Evolutionary conservation across 257 asterid genomes (phyloP).

Genomic region (Linderniella brevidens): DNA sequence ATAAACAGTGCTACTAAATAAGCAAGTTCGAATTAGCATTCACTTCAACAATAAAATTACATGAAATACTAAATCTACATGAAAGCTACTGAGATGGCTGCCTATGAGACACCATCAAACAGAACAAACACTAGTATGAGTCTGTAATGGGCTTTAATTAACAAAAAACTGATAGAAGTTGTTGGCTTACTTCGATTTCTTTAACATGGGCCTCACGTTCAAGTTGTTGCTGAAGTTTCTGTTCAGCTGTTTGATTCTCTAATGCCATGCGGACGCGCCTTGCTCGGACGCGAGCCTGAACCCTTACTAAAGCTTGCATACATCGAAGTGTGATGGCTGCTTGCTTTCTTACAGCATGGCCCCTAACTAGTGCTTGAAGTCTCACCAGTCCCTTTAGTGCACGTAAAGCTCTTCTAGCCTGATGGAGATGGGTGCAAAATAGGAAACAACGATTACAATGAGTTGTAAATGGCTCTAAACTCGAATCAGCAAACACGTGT

Average conservation of each 20-base stretch:
- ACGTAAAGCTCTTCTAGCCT: slow-evolving; percentile 97
- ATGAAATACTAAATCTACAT: too few species aligned
- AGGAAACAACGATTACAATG: too few species aligned
- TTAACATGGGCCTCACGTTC: slow-evolving; percentile 71
- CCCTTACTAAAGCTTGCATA: slow-evolving; percentile 97
- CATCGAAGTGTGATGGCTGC: slow-evolving; percentile 95
- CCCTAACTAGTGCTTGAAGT: slow-evolving; percentile 98
- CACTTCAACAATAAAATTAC: too few species aligned
- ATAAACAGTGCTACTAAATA: neutral
- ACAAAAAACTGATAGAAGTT: too few species aligned
- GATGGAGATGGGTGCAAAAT: slow-evolving; percentile 8
- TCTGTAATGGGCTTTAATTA: too few species aligned
- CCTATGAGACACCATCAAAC: too few species aligned
- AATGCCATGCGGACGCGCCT: slow-evolving; percentile 86
- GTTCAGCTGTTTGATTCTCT: slow-evolving; percentile 63
- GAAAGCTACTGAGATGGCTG: too few species aligned
- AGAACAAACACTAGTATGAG: too few species aligned
- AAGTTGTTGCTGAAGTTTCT: slow-evolving; percentile 55
- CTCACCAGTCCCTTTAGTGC: slow-evolving; percentile 95
- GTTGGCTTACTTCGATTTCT: slow-evolving; percentile 62
- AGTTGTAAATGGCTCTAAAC: too few species aligned
- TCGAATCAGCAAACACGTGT: too few species aligned
- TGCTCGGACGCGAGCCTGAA: slow-evolving; percentile 98
- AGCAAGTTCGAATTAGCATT: too few species aligned
- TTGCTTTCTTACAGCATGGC: slow-evolving; percentile 97